These are phyloP conservation scores for Aspergillus sclerotiicarbonarius DNA, from an alignment of 495 filamentous ascomycete species.

Conservation along the genomic window DNA sequence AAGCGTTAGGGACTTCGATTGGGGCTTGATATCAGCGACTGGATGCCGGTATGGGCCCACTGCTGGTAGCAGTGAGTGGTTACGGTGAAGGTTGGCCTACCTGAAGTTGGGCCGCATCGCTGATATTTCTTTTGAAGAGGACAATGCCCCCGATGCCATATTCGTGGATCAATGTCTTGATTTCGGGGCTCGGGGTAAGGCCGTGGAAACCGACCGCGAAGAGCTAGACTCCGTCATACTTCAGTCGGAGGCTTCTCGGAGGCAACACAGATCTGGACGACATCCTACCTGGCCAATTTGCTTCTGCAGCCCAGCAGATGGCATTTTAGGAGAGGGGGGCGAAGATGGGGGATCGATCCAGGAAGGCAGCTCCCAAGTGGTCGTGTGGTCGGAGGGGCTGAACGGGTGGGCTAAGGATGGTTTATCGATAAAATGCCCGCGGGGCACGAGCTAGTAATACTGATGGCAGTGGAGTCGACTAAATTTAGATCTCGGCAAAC, in stretches of 20 bases:
- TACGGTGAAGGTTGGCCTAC: conserved; percentile 16
- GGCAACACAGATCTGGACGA: not conserved
- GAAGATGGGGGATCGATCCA: not conserved
- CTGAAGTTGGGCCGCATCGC: conserved; percentile 39
- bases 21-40: not conserved
- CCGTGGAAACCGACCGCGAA: conserved; percentile 53
- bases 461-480: not conserved
- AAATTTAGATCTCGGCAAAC: not conserved
- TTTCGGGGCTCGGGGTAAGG: conserved; percentile 40
- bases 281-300: conserved; percentile 35
- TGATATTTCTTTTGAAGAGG: conserved; percentile 47
- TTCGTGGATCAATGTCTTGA: conserved; percentile 47
- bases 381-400: not conserved
- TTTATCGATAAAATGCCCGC: not conserved
- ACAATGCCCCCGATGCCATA: conserved; percentile 47
- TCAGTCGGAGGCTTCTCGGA: not conserved
- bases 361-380: not conserved
- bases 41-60: not conserved
- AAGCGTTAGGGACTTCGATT: conserved; percentile 31
- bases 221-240: conserved; percentile 30
- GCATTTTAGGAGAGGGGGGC: conserved; percentile 14
- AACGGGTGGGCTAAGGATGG: not conserved
- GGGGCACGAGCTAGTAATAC: not conserved
- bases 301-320: conserved; percentile 27
- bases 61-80: not conserved